These are phyloP conservation scores for Eutrema japonicum DNA, from an alignment of 345 rosid species.

Conservation along the genomic window DNA sequence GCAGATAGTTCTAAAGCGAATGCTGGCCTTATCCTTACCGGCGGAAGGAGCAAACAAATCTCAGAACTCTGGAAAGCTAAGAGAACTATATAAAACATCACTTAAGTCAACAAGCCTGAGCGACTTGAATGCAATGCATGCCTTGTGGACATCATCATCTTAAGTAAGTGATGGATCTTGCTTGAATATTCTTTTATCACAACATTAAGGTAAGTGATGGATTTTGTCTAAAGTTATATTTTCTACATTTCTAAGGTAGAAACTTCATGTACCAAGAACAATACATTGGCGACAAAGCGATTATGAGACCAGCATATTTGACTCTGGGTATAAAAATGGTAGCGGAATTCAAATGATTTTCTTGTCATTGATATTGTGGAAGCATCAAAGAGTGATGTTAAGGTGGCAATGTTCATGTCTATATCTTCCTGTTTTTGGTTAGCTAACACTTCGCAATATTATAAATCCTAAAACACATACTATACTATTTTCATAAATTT, in stretches of 20 bases:
- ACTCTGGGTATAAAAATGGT: too few species aligned
- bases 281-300: not conserved
- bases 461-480: too few species aligned
- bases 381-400: not conserved
- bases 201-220: not conserved
- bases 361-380: not conserved
- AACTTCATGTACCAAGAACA: not conserved
- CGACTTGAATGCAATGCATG: slow-evolving; percentile 62
- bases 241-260: not conserved
- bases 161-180: slow-evolving; percentile 2
- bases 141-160: slow-evolving; percentile 62
- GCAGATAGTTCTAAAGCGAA: slow-evolving; percentile 70
- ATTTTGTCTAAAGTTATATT: not conserved
- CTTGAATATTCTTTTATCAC: too few species aligned
- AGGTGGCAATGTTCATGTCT: not conserved
- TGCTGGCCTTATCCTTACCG: slow-evolving; percentile 55
- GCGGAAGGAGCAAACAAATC: slow-evolving; percentile 48
- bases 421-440: not conserved
- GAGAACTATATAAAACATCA: slow-evolving; percentile 78
- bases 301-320: not conserved
- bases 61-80: slow-evolving; percentile 56
- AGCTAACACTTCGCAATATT: not conserved
- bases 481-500: too few species aligned
- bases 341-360: not conserved
- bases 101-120: slow-evolving; percentile 57